These are phyloP conservation scores for Zymoseptoria brevis DNA, from an alignment of 2,329 filamentous ascomycete genomes.

Conservation along the genomic window DNA sequence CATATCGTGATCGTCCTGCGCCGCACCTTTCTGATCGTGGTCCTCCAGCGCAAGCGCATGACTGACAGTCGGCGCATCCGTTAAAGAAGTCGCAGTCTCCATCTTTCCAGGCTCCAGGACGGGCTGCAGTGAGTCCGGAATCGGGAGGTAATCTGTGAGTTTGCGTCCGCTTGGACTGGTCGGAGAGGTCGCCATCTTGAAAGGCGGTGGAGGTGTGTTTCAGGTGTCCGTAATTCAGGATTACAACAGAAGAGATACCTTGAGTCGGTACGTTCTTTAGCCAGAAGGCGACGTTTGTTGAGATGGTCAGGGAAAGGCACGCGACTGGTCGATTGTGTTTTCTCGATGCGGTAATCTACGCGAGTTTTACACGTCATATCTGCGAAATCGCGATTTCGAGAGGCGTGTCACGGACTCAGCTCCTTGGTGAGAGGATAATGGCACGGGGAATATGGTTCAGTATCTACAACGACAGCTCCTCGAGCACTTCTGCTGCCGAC, in stretches of 20 bases:
- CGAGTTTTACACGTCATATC: background rate
- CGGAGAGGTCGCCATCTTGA: conserved; percentile 1
- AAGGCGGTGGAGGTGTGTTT: background rate
- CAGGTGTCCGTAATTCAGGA: background rate
- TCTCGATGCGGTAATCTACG: background rate
- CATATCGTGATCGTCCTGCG: conserved; percentile 35
- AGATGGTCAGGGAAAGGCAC: background rate
- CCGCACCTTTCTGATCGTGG: conserved; percentile 41
- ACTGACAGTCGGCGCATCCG: conserved; percentile 38
- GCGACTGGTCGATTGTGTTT: background rate
- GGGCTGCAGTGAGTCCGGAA: conserved; percentile 25
- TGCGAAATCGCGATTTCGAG: background rate
- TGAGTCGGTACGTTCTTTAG: background rate
- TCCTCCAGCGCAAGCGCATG: conserved; percentile 41
- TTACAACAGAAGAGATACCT: background rate
- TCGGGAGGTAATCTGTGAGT: conserved; percentile 25
- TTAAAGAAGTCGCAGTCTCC: conserved; percentile 27
- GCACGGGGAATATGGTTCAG: background rate
- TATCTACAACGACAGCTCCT: conserved; percentile 17
- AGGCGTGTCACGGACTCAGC: background rate
- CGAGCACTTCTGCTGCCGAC: conserved; percentile 45
- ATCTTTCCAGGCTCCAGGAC: conserved; percentile 27
- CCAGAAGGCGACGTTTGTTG: background rate
- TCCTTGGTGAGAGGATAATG: background rate
- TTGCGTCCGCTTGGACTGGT: background rate